A percentile compares a stretch with the other conserved stretches of the same genome.
Conservation (phyloP, 768 basidiomycete species). For the Gloeostereum incarnatum region DNA sequence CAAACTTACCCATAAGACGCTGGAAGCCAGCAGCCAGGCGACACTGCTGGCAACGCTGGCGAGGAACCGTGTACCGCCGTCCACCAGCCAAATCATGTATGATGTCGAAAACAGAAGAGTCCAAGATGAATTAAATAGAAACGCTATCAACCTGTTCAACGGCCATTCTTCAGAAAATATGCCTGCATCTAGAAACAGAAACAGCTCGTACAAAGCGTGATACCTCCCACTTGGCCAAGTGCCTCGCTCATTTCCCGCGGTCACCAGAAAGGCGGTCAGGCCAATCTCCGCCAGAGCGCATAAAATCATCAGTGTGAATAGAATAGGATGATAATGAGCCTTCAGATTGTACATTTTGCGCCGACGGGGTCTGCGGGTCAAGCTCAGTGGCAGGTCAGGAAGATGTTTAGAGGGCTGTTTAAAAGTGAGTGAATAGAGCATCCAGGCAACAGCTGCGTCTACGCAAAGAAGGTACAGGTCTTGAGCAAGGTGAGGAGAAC, state of each 20-base stretch:
- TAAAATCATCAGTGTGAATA: slow-evolving; percentile 57
- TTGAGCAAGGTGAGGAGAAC: too few relatives aligned
- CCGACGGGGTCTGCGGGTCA: too few relatives aligned
- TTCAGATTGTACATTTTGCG: too few relatives aligned
- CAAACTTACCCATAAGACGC: slow-evolving; percentile 54
- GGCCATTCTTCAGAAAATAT: slow-evolving; percentile 6
- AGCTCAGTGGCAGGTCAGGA: too few relatives aligned
- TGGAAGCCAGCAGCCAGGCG: slow-evolving; percentile 59
- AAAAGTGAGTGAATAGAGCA: too few relatives aligned
- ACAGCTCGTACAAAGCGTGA: slow-evolving; percentile 46
- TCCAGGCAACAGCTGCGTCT: too few relatives aligned
- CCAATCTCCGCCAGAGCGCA: slow-evolving; percentile 66
- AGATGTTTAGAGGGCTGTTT: too few relatives aligned
- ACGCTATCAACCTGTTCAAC: slow-evolving; percentile 37
- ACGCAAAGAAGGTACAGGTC: too few relatives aligned
- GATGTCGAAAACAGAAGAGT: slow-evolving; percentile 62
- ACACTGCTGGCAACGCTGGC: slow-evolving; percentile 76
- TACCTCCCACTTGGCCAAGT: slow-evolving; percentile 57
- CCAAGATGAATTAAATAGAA: slow-evolving; percentile 63
- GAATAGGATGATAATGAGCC: slow-evolving; percentile 50
- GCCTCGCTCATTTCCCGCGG: slow-evolving; percentile 50
- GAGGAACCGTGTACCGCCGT: slow-evolving; percentile 55
- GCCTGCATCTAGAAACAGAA: slow-evolving; percentile 1
- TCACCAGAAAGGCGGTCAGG: slow-evolving; percentile 66
- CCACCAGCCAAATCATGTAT: slow-evolving; percentile 65